A percentile compares a stretch with the other conserved stretches of the same genome.
Evolutionary conservation across 2,329 filamentous ascomycete species (phyloP).

Genomic region (Epichloe typhina): DNA sequence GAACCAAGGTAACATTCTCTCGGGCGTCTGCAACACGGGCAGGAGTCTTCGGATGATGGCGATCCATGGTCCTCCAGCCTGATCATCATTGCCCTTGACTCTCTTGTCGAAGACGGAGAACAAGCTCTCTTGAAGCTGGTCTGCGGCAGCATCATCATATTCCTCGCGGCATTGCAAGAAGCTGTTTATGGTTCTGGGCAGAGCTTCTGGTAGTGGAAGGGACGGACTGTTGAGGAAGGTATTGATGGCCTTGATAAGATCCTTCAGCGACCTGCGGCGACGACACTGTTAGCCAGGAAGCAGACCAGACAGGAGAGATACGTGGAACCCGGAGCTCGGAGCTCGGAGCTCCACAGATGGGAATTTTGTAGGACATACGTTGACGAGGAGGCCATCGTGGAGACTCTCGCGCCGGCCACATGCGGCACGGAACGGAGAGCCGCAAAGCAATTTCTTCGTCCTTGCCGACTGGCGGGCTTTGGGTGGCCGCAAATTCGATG

Average conservation of each 20-base stretch:
- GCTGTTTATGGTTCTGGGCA: conserved; percentile 46
- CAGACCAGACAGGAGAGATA: conserved; percentile 4
- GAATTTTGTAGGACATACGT: conserved; percentile 11
- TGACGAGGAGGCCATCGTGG: conserved; percentile 15
- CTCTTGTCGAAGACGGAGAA: conserved; percentile 51
- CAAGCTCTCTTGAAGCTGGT: conserved; percentile 62
- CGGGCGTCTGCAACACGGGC: conserved; percentile 48
- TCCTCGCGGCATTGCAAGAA: conserved; percentile 57
- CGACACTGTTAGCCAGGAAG: conserved; percentile 10
- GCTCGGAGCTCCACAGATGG: background rate
- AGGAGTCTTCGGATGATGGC: conserved; percentile 51
- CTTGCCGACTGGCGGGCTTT: background rate
- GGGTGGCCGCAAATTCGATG: background rate
- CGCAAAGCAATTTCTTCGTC: background rate
- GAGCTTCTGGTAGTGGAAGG: conserved; percentile 53
- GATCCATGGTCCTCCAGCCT: conserved; percentile 54
- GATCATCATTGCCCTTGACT: conserved; percentile 40
- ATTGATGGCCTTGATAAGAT: conserved; percentile 44
- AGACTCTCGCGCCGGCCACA: conserved; percentile 2
- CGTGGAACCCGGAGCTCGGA: background rate
- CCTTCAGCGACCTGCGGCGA: conserved; percentile 40
- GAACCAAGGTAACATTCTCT: conserved; percentile 60
- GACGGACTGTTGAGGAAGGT: conserved; percentile 33
- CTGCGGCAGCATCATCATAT: conserved; percentile 54
- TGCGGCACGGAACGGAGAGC: background rate